These are phyloP conservation scores for Trypethelium eluteriae DNA, from an alignment of 495 filamentous ascomycete species.

Conservation along the genomic window DNA sequence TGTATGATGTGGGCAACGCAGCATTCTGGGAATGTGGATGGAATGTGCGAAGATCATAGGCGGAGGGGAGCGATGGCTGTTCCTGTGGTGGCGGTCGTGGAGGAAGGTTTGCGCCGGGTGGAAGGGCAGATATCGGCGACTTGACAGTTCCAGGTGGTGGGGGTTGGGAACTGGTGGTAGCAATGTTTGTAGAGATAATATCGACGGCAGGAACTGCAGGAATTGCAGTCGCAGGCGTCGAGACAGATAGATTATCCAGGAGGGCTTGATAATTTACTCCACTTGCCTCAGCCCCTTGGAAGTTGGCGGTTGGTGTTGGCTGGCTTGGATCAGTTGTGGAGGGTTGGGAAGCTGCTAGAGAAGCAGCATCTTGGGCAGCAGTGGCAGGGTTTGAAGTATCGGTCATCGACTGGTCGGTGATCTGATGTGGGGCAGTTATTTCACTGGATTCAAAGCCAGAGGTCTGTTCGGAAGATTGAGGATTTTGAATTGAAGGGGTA, in stretches of 20 bases:
- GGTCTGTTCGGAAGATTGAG: constrained; percentile 9
- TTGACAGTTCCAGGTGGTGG: constrained; percentile 21
- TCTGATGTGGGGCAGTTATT: neutral
- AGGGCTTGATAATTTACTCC: constrained; percentile 38
- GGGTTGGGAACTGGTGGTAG: constrained; percentile 19
- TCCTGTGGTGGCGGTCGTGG: constrained; percentile 49
- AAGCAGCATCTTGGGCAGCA: neutral
- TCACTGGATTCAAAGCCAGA: constrained; percentile 9
- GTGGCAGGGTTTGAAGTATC: neutral
- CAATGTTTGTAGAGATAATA: constrained; percentile 18
- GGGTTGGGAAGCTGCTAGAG: neutral
- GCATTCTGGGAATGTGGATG: constrained; percentile 45
- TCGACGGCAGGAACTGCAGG: constrained; percentile 10
- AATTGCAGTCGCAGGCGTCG: constrained; percentile 8
- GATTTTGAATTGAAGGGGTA: constrained; percentile 3
- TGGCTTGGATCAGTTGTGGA: neutral
- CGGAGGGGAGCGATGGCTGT: constrained; percentile 50
- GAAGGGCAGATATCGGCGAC: constrained; percentile 38
- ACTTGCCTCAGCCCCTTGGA: constrained; percentile 13
- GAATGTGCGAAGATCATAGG: constrained; percentile 50
- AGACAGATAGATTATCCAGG: constrained; percentile 30
- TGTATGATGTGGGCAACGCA: constrained; percentile 33
- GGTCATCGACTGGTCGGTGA: constrained; percentile 1
- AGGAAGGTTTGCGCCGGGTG: constrained; percentile 46
- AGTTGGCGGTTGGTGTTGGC: neutral